These are phyloP conservation scores for Phytopythium vexans DNA, from an alignment of 352 stramenopile genomes.

Conservation along the genomic window DNA sequence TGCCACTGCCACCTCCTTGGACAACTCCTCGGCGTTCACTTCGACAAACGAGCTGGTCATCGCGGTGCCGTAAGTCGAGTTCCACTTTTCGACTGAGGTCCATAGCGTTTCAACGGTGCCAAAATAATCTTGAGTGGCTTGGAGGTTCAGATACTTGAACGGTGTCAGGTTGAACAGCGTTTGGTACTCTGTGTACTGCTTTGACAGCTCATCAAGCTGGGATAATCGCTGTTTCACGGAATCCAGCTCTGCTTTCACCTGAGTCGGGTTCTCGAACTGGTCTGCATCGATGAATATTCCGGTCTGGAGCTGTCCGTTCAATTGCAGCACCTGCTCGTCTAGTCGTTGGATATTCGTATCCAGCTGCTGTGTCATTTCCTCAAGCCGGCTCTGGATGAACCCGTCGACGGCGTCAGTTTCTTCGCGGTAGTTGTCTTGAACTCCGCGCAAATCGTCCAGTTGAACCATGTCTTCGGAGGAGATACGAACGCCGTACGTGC, in stretches of 20 bases:
- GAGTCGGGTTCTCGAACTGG: conserved; percentile 82
- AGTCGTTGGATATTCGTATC: conserved; percentile 92
- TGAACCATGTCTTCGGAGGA: conserved; percentile 93
- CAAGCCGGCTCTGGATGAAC: conserved; percentile 83
- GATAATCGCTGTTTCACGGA: conserved; percentile 77
- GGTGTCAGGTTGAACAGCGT: conserved; percentile 86
- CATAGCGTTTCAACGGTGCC: conserved; percentile 84
- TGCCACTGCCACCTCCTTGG: conserved; percentile 79
- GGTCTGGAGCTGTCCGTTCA: conserved; percentile 77
- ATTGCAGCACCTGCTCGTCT: conserved; percentile 88
- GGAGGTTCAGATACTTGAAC: conserved; percentile 90
- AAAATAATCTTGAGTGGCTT: conserved; percentile 86
- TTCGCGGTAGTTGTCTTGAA: conserved; percentile 87
- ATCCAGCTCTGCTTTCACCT: conserved; percentile 81
- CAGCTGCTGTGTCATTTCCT: conserved; percentile 91
- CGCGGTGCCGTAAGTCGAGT: conserved; percentile 64
- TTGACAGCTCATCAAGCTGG: conserved; percentile 84
- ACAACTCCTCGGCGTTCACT: conserved; percentile 86
- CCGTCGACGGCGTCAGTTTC: conserved; percentile 82
- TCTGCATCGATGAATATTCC: conserved; percentile 87
- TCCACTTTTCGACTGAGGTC: conserved; percentile 85
- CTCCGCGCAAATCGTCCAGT: conserved; percentile 82
- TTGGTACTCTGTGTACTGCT: conserved; percentile 92
- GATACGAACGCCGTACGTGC: conserved; percentile 90
- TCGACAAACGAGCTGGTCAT: conserved; percentile 86